phyloP scores from a whole-genome alignment of 495 filamentous ascomycete species.

The Hamigera avellanea region DNA sequence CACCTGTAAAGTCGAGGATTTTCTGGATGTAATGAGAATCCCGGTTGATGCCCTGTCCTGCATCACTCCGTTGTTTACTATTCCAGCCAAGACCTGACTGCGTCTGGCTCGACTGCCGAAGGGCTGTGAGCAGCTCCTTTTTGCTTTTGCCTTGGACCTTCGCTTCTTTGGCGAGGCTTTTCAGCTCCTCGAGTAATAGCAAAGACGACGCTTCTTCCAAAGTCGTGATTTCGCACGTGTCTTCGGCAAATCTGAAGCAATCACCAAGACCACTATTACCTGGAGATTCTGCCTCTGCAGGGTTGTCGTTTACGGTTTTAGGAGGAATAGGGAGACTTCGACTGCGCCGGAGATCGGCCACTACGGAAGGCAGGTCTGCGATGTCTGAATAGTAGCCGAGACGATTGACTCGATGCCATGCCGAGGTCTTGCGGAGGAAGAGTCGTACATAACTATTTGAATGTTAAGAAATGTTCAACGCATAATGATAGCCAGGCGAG shows the following conservation, averaged over 20 bases:
- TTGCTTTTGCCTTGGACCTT: conserved; percentile 89
- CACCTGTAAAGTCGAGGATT: conserved; percentile 69
- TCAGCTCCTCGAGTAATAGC: conserved; percentile 77
- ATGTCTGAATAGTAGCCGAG: conserved; percentile 78
- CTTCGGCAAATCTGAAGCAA: conserved; percentile 68
- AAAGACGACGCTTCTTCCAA: conserved; percentile 80
- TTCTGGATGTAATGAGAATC: conserved; percentile 57
- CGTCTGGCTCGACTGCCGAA: conserved; percentile 57
- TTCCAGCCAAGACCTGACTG: conserved; percentile 61
- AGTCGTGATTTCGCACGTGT: conserved; percentile 59
- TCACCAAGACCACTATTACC: conserved; percentile 35
- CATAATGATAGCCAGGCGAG: neutral
- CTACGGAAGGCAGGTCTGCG: conserved; percentile 53
- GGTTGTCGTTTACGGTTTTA: conserved; percentile 21
- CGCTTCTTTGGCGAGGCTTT: conserved; percentile 70
- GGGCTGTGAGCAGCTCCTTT: conserved; percentile 57
- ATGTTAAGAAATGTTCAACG: neutral
- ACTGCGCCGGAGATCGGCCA: conserved; percentile 40
- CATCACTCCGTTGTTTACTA: conserved; percentile 40
- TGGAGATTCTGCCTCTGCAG: conserved; percentile 33
- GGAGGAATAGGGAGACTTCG: conserved; percentile 29
- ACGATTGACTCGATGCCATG: conserved; percentile 77
- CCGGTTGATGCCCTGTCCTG: conserved; percentile 34
- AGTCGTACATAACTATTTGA: conserved; percentile 68
- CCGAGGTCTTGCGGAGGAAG: conserved; percentile 88